Conservation (phyloP, 495 filamentous ascomycete species). For the Polyplosphaeria fusca region DNA sequence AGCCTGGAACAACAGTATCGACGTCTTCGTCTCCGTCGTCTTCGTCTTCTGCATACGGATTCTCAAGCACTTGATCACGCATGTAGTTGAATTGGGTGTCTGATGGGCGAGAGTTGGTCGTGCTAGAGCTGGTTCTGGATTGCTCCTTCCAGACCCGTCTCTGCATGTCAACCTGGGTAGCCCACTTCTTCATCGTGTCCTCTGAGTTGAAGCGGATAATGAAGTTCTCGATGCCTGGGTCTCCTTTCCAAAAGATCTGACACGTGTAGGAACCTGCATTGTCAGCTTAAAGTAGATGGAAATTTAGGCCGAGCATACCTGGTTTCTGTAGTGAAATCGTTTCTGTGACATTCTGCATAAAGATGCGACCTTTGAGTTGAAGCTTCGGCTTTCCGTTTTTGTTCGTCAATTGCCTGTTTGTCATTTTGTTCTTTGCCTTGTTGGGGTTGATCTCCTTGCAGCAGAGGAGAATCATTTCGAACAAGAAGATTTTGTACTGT, state of each 20-base stretch:
- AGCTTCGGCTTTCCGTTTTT: constrained; percentile 75
- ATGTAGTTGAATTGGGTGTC: constrained; percentile 80
- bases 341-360: constrained; percentile 98
- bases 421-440: constrained; percentile 68
- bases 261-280: constrained; percentile 78
- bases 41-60: constrained; percentile 78
- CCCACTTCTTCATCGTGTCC: constrained; percentile 89
- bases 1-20: constrained; percentile 41
- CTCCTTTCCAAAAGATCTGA: constrained; percentile 98
- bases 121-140: constrained; percentile 48
- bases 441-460: constrained; percentile 92
- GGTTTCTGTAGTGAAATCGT: constrained; percentile 77
- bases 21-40: constrained; percentile 53
- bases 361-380: constrained; percentile 93
- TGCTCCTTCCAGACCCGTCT: constrained; percentile 50
- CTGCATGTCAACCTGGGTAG: constrained; percentile 58
- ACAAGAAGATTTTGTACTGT: constrained; percentile 96
- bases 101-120: constrained; percentile 55
- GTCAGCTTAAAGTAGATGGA: background rate
- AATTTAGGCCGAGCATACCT: constrained; percentile 51
- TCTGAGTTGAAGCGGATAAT: constrained; percentile 88
- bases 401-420: constrained; percentile 66
- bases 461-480: constrained; percentile 90
- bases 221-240: constrained; percentile 94
- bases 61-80: constrained; percentile 63